Percentiles rank a stretch among this genome's conserved stretches.
Conservation (phyloP, 2,329 filamentous ascomycete species). For the Phaeosphaeria sp. region DNA sequence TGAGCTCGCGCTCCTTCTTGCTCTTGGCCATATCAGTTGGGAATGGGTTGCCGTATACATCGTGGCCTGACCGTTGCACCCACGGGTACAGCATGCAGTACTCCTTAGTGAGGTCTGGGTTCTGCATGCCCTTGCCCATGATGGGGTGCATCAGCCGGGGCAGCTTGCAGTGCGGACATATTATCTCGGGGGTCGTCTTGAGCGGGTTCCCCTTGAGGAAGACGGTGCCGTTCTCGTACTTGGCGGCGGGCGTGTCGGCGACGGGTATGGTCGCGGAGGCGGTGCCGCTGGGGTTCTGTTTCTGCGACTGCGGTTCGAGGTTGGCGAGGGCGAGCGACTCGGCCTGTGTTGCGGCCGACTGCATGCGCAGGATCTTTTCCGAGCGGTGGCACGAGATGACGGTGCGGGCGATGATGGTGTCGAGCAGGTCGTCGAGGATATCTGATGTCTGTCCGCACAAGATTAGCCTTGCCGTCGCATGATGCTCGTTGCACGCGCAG, state of each 20-base stretch:
- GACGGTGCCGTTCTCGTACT: constrained; percentile 73
- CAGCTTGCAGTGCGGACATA: constrained; percentile 77
- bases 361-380: constrained; percentile 77
- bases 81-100: constrained; percentile 84
- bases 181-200: constrained; percentile 72
- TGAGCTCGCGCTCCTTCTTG: constrained; percentile 71
- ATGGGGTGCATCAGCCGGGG: constrained; percentile 76
- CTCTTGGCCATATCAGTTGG: constrained; percentile 78
- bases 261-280: constrained; percentile 54
- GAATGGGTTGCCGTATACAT: constrained; percentile 85
- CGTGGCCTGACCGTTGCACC: constrained; percentile 76
- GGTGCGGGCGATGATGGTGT: constrained; percentile 79
- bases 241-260: constrained; percentile 68
- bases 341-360: constrained; percentile 61
- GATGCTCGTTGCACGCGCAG: constrained; percentile 10
- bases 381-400: constrained; percentile 77
- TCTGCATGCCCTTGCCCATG: constrained; percentile 72
- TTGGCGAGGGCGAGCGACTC: constrained; percentile 47
- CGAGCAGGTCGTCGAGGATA: constrained; percentile 76
- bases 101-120: constrained; percentile 64
- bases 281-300: constrained; percentile 50
- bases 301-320: constrained; percentile 44
- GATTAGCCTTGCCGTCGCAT: constrained; percentile 34
- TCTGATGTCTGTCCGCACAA: constrained; percentile 34
- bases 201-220: constrained; percentile 75